A percentile compares a stretch with the other conserved stretches of the same genome.
These are phyloP conservation scores for Basipetospora sp. DNA, from an alignment of 2,329 filamentous ascomycete species.

Conservation along the genomic window DNA sequence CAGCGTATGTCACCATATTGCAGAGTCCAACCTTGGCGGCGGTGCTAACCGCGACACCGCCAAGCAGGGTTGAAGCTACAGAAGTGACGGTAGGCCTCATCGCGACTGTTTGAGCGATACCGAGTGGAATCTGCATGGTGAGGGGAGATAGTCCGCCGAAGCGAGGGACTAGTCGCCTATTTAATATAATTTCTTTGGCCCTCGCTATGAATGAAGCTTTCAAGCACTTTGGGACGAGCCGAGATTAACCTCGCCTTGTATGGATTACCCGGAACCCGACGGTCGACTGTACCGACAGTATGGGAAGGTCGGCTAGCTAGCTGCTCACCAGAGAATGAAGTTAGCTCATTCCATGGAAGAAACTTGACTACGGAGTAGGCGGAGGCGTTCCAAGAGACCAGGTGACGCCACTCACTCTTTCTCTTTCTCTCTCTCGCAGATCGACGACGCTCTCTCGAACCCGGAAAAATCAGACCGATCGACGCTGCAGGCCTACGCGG, in stretches of 20 bases:
- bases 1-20: not conserved
- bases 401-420: no score
- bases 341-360: no score
- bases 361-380: no score
- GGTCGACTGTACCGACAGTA: not conserved
- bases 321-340: no score
- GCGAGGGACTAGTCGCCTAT: not conserved
- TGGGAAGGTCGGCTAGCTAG: no score
- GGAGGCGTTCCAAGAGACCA: no score
- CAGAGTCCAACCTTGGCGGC: not conserved
- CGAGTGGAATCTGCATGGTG: slow-evolving; percentile 6
- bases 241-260: not conserved
- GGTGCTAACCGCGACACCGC: not conserved
- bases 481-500: no score
- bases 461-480: no score
- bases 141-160: not conserved
- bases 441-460: no score
- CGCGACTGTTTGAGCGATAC: not conserved
- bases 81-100: slow-evolving; percentile 3
- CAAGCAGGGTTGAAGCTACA: not conserved
- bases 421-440: no score
- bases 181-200: not conserved
- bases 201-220: not conserved
- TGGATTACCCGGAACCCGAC: not conserved
- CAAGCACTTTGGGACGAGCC: not conserved